Conservation (phyloP, 345 rosid species). For the Brassica nigra region DNA sequence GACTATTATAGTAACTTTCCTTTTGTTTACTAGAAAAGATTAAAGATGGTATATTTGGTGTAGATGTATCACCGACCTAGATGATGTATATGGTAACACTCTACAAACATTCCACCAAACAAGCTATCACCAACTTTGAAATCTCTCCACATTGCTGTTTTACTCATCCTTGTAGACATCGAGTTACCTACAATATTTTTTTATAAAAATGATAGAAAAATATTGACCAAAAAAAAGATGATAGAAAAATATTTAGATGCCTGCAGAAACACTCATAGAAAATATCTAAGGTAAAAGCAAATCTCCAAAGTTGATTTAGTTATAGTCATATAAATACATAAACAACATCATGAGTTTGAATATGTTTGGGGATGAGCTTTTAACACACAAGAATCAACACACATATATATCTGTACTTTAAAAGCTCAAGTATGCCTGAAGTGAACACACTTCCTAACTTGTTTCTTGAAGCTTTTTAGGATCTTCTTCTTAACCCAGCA, state of each 20-base stretch:
- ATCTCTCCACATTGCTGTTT: constrained; percentile 71
- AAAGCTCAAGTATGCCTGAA: background rate
- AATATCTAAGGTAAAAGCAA: background rate
- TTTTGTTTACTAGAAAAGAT: background rate
- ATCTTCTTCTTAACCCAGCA: constrained; percentile 47
- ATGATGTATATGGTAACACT: constrained; percentile 60
- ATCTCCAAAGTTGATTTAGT: constrained; percentile 5
- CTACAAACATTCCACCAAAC: constrained; percentile 56
- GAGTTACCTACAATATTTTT: background rate
- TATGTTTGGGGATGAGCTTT: background rate
- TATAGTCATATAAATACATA: constrained; percentile 1
- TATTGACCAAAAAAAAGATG: background rate
- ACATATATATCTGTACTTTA: constrained; percentile 30
- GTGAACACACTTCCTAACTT: constrained; percentile 12
- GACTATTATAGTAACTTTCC: background rate
- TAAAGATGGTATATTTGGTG: background rate
- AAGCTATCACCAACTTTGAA: constrained; percentile 53
- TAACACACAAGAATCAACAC: constrained; percentile 24
- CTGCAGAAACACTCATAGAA: background rate
- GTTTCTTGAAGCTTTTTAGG: constrained; percentile 34
- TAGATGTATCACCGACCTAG: constrained; percentile 61
- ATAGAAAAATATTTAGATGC: background rate
- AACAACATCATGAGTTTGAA: constrained; percentile 33
- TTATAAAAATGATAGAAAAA: background rate
- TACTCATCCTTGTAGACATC: constrained; percentile 59